Evolutionary conservation across 1,139 yeast species (phyloP).

Genomic region (Yamadazyma triangularis): DNA sequence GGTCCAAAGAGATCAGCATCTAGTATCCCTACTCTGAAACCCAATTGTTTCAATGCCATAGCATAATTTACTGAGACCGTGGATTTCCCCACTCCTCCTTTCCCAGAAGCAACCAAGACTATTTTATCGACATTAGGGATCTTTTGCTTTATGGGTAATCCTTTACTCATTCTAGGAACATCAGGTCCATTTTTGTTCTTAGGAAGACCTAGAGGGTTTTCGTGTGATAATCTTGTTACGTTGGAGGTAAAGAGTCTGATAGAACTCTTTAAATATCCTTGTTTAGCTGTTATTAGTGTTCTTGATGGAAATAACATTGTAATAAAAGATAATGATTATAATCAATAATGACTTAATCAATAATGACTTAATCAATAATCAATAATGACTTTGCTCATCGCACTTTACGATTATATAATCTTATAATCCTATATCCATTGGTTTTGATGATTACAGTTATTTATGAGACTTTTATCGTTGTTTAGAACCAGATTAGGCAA

Average conservation of each 20-base stretch:
- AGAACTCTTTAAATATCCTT: conserved; percentile 1
- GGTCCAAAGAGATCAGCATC: conserved; percentile 89
- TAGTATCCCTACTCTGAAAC: conserved; percentile 61
- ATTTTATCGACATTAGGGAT: conserved; percentile 62
- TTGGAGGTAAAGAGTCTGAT: not conserved
- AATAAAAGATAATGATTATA: no score
- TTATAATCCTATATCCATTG: no score
- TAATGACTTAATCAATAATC: no score
- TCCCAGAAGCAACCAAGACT: conserved; percentile 71
- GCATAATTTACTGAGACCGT: conserved; percentile 66
- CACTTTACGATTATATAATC: no score
- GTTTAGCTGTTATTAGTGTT: no score
- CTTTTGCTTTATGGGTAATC: conserved; percentile 50
- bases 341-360: no score
- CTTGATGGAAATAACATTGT: no score
- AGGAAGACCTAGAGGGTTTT: conserved; percentile 52
- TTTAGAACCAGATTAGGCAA: no score
- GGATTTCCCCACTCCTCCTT: conserved; percentile 71
- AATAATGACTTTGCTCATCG: no score
- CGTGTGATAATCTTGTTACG: conserved; percentile 15
- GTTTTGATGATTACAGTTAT: no score
- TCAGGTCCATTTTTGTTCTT: conserved; percentile 16
- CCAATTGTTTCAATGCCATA: conserved; percentile 49
- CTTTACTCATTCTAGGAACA: conserved; percentile 38
- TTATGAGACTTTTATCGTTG: no score